phyloP scores from a whole-genome alignment of 441 rosid species.

The Pelargonium cotyledonis region DNA sequence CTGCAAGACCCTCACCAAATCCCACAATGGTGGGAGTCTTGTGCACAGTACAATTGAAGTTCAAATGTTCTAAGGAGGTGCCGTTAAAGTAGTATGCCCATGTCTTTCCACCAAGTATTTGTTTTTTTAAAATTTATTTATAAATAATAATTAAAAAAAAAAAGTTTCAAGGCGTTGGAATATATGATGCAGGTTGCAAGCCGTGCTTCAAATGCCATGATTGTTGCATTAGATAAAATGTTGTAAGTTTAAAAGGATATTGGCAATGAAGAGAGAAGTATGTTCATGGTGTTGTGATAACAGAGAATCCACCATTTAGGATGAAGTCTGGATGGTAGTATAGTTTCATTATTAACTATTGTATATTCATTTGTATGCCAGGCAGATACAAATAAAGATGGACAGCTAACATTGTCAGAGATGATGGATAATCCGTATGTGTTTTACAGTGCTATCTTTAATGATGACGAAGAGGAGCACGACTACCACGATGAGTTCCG shows the following conservation, averaged over 20 bases:
- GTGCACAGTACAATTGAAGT: too few relatives aligned
- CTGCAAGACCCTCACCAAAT: too few relatives aligned
- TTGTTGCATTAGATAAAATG: neutral
- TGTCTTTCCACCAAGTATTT: too few relatives aligned
- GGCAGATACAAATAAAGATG: constrained; percentile 26
- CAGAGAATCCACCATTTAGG: neutral
- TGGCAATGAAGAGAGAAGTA: neutral
- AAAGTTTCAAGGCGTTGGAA: too few relatives aligned
- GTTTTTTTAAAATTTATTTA: too few relatives aligned
- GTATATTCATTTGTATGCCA: neutral
- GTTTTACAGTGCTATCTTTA: constrained; percentile 22
- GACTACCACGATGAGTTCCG: constrained; percentile 3
- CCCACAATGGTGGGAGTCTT: too few relatives aligned
- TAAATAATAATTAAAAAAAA: too few relatives aligned
- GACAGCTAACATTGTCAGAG: constrained; percentile 22
- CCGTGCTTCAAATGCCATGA: neutral
- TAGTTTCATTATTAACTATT: neutral
- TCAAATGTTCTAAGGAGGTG: too few relatives aligned
- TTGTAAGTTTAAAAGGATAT: neutral
- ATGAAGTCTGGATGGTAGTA: too few relatives aligned
- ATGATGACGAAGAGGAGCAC: neutral
- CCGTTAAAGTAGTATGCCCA: too few relatives aligned
- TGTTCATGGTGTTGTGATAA: neutral
- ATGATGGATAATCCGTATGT: constrained; percentile 25
- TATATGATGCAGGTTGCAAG: too few relatives aligned